These are phyloP conservation scores for Aspergillus kassunensis DNA, from an alignment of 495 filamentous ascomycete genomes.

Conservation along the genomic window DNA sequence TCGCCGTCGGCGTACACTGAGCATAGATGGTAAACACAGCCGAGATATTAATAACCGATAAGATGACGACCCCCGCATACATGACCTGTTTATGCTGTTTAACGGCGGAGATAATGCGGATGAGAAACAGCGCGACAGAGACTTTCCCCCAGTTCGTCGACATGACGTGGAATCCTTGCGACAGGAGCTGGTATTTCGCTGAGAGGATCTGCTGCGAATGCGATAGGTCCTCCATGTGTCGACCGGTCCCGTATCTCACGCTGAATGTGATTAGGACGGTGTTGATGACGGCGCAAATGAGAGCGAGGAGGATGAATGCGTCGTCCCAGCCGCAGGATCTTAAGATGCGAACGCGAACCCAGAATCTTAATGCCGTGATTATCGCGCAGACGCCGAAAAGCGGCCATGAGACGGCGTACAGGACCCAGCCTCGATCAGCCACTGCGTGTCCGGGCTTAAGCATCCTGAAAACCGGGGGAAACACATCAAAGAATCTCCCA, in stretches of 20 bases:
- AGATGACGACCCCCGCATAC: constrained; percentile 1
- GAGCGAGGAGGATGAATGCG: constrained; percentile 6
- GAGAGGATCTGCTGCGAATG: neutral
- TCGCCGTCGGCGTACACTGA: constrained; percentile 9
- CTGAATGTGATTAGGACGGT: constrained; percentile 5
- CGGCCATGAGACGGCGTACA: constrained; percentile 9
- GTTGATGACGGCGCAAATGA: constrained; percentile 7
- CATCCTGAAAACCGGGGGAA: too few species aligned
- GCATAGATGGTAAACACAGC: constrained; percentile 12
- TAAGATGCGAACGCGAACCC: constrained; percentile 6
- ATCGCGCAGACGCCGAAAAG: constrained; percentile 2
- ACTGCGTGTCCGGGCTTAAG: too few species aligned
- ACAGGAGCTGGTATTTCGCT: constrained; percentile 9
- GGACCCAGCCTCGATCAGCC: constrained; percentile 7
- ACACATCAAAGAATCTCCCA: too few species aligned
- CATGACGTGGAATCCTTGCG: constrained; percentile 17
- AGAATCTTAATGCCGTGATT: neutral
- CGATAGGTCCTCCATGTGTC: neutral
- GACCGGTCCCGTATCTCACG: constrained; percentile 6
- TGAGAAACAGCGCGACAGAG: constrained; percentile 12
- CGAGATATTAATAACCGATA: constrained; percentile 5
- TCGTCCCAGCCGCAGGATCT: constrained; percentile 13
- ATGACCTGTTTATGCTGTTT: constrained; percentile 9
- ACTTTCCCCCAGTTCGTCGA: constrained; percentile 15
- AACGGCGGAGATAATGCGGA: constrained; percentile 9